Evolutionary conservation across 2,329 filamentous ascomycete genomes (phyloP).

Genomic region (Juglanconis sp.): DNA sequence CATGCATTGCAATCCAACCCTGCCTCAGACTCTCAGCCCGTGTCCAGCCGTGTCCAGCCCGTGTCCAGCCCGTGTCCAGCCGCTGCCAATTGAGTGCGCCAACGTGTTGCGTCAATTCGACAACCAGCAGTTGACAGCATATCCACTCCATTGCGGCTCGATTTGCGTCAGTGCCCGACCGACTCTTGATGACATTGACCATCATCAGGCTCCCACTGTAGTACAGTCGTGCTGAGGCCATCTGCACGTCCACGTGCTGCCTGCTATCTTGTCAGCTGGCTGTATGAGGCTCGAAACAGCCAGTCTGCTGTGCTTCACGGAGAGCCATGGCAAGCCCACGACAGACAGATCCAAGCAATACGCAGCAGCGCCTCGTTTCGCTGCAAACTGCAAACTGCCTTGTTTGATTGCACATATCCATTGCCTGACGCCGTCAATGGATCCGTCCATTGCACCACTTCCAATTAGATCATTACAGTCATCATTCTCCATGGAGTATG

Average conservation of each 20-base stretch:
- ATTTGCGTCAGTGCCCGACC: not conserved
- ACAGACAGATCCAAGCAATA: not conserved
- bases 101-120: not conserved
- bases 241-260: not conserved
- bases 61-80: too few relatives aligned
- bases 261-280: not conserved
- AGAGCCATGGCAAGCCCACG: not conserved
- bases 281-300: not conserved
- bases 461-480: not conserved
- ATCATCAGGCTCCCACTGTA: not conserved
- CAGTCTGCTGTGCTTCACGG: not conserved
- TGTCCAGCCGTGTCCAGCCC: too few relatives aligned
- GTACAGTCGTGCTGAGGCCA: not conserved
- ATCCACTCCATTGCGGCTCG: not conserved
- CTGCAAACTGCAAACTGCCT: too few relatives aligned
- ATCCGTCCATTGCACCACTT: not conserved
- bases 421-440: not conserved
- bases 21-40: too few relatives aligned
- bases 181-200: not conserved
- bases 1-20: not conserved
- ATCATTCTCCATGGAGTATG: not conserved
- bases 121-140: not conserved
- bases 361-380: too few relatives aligned
- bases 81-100: not conserved
- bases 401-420: too few relatives aligned